Evolutionary conservation across 495 filamentous ascomycete genomes (phyloP).

Genomic region (Letharia columbiana): DNA sequence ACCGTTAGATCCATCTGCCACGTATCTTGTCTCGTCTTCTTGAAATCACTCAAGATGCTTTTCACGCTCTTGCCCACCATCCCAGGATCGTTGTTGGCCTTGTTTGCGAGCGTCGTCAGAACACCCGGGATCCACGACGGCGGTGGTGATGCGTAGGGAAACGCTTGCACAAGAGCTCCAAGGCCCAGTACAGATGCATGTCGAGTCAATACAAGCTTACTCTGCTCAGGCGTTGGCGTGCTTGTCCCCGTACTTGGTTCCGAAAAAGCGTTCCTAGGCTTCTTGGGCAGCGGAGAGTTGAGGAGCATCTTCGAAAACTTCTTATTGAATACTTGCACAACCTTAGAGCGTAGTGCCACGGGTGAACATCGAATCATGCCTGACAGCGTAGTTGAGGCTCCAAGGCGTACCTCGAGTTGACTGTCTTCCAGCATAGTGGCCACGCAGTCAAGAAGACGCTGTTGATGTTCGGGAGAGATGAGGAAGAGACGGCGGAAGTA

Average conservation of each 20-base stretch:
- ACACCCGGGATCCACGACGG: slow-evolving; percentile 92
- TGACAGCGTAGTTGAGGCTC: slow-evolving; percentile 80
- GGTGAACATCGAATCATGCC: slow-evolving; percentile 99
- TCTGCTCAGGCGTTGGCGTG: slow-evolving; percentile 76
- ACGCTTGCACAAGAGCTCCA: slow-evolving; percentile 88
- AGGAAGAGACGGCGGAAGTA: slow-evolving; percentile 97
- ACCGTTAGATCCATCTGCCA: slow-evolving; percentile 98
- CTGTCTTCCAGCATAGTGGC: slow-evolving; percentile 86
- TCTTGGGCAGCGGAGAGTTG: slow-evolving; percentile 81
- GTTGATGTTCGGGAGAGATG: slow-evolving; percentile 65
- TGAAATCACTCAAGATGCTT: slow-evolving; percentile 89
- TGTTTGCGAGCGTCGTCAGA: slow-evolving; percentile 72
- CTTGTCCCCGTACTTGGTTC: slow-evolving; percentile 51
- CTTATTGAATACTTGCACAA: slow-evolving; percentile 63
- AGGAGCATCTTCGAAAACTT: slow-evolving; percentile 70
- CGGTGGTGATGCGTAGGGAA: slow-evolving; percentile 89
- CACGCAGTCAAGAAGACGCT: slow-evolving; percentile 79
- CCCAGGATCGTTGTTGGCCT: slow-evolving; percentile 79
- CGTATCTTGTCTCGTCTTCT: slow-evolving; percentile 98
- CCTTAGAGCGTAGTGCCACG: slow-evolving; percentile 60
- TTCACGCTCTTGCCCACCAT: slow-evolving; percentile 98
- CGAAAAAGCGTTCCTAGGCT: slow-evolving; percentile 37
- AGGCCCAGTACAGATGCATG: slow-evolving; percentile 91
- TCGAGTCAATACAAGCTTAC: slow-evolving; percentile 65
- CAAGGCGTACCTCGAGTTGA: slow-evolving; percentile 91